Conservation (phyloP, 495 filamentous ascomycete species). For the Penicillium canariense region DNA sequence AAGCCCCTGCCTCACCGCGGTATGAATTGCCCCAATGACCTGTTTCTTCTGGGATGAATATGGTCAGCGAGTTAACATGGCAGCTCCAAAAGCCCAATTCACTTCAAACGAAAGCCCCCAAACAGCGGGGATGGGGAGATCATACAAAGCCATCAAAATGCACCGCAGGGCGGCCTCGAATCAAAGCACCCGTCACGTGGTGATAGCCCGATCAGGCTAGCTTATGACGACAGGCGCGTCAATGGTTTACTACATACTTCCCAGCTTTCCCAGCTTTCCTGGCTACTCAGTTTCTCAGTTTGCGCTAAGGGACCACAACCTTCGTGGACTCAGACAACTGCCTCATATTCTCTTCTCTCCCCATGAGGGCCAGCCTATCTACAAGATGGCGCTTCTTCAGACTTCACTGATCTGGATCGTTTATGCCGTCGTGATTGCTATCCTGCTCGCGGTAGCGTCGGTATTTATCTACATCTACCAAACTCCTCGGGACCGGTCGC, state of each 20-base stretch:
- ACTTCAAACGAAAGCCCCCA: neutral
- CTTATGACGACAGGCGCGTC: slow-evolving; percentile 20
- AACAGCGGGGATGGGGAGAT: neutral
- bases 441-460: slow-evolving; percentile 68
- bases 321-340: neutral
- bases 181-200: slow-evolving; percentile 15
- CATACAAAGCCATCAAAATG: neutral
- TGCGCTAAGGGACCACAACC: neutral
- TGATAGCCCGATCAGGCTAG: slow-evolving; percentile 10
- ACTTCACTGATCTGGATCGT: slow-evolving; percentile 86
- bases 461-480: slow-evolving; percentile 88
- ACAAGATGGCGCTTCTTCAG: slow-evolving; percentile 68
- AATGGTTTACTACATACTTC: slow-evolving; percentile 8
- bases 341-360: neutral
- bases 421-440: slow-evolving; percentile 74
- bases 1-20: neutral
- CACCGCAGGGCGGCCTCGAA: slow-evolving; percentile 13
- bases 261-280: neutral
- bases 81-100: neutral
- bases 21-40: slow-evolving; percentile 17
- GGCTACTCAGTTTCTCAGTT: neutral
- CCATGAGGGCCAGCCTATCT: slow-evolving; percentile 12
- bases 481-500: slow-evolving; percentile 78
- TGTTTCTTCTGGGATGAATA: slow-evolving; percentile 12
- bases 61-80: slow-evolving; percentile 3